These are phyloP conservation scores for Wilcoxina mikolae DNA, from an alignment of 495 filamentous ascomycete species.

Conservation along the genomic window DNA sequence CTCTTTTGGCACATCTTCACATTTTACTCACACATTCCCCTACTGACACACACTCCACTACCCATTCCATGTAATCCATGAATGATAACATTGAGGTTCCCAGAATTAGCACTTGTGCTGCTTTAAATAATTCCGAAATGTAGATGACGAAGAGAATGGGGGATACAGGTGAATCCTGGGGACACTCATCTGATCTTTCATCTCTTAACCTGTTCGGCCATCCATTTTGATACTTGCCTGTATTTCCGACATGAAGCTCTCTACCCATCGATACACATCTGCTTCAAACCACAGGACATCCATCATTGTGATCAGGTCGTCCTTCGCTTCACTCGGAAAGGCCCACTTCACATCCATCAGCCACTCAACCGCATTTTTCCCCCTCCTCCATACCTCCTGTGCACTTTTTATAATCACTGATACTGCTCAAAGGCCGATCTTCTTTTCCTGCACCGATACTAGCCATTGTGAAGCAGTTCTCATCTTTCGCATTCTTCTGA, in stretches of 20 bases:
- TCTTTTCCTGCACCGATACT: neutral
- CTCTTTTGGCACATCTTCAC: neutral
- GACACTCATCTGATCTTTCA: neutral
- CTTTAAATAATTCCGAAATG: neutral
- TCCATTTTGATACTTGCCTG: neutral
- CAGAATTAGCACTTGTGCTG: neutral
- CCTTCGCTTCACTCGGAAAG: neutral
- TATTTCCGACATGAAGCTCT: no score
- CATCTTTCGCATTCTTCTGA: neutral
- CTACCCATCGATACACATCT: no score
- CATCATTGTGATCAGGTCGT: no score
- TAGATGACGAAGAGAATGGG: neutral
- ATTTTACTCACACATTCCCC: neutral
- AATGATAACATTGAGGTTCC: neutral
- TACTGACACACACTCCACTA: neutral
- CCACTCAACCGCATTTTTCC: neutral
- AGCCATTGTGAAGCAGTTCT: neutral
- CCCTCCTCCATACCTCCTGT: neutral
- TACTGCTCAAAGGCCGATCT: neutral
- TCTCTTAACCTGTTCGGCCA: neutral
- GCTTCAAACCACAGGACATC: no score
- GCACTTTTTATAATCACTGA: neutral
- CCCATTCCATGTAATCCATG: neutral
- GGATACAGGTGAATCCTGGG: neutral
- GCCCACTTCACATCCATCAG: neutral